Evolutionary conservation across 2,329 filamentous ascomycete genomes (phyloP).

Genomic region (Ustulina deusta): DNA sequence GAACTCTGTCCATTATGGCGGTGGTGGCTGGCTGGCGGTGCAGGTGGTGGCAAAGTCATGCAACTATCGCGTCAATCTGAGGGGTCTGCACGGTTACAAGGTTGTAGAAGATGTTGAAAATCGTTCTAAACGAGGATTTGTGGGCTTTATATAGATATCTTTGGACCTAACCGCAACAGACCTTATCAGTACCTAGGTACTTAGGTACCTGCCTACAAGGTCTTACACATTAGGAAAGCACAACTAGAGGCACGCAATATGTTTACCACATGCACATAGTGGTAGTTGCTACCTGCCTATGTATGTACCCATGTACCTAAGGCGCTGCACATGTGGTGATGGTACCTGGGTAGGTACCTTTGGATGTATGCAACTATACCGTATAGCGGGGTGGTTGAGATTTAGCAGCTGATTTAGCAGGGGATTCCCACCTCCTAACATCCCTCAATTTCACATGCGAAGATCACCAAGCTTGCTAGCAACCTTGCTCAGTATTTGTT

Average conservation of each 20-base stretch:
- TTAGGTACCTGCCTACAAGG: no score
- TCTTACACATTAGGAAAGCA: no score
- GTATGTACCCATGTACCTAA: neutral
- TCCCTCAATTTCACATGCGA: constrained; percentile 26
- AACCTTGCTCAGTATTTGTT: neutral
- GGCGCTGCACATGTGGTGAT: no score
- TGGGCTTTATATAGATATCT: neutral
- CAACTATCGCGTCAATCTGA: constrained; percentile 15
- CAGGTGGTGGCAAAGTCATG: constrained; percentile 13
- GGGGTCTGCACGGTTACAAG: neutral
- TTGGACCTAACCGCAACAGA: no score
- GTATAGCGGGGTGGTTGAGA: constrained; percentile 23
- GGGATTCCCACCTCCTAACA: neutral
- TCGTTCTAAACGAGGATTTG: constrained; percentile 5
- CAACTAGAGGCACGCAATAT: no score
- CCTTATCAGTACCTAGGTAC: constrained; percentile 2
- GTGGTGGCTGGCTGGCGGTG: neutral
- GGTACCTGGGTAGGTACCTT: no score
- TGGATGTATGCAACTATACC: constrained; percentile 25
- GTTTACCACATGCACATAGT: neutral
- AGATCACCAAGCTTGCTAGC: constrained; percentile 7
- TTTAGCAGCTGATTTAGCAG: neutral
- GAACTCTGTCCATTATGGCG: constrained; percentile 3
- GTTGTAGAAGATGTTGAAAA: neutral
- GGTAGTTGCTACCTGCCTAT: neutral